These are phyloP conservation scores for Neurospora hispaniola DNA, from an alignment of 495 filamentous ascomycete genomes.

Conservation along the genomic window DNA sequence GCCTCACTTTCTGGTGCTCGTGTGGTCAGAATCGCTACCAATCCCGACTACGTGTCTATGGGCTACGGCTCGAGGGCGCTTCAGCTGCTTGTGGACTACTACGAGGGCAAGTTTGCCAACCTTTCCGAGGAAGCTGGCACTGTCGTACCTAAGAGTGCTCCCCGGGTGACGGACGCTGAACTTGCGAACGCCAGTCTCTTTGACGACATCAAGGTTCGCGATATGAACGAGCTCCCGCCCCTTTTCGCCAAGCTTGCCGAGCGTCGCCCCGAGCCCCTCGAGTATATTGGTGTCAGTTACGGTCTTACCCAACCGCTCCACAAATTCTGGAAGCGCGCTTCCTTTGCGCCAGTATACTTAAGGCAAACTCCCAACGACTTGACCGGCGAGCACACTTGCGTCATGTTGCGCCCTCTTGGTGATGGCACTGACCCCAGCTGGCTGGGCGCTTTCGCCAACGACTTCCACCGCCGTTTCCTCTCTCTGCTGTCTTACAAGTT, in stretches of 20 bases:
- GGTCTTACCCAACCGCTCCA: constrained; percentile 82
- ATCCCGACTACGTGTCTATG: constrained; percentile 84
- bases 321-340: constrained; percentile 88
- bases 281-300: constrained; percentile 93
- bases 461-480: constrained; percentile 89
- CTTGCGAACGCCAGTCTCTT: constrained; percentile 67
- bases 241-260: constrained; percentile 85
- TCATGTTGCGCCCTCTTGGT: constrained; percentile 80
- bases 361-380: constrained; percentile 93
- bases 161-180: constrained; percentile 76
- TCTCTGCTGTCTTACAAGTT: constrained; percentile 86
- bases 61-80: constrained; percentile 89
- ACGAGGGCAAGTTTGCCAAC: constrained; percentile 83
- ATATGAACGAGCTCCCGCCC: constrained; percentile 84
- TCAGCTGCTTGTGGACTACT: constrained; percentile 79
- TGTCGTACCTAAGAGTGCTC: constrained; percentile 48
- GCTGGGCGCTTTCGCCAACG: constrained; percentile 80
- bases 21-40: constrained; percentile 90
- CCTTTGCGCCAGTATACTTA: constrained; percentile 86
- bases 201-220: constrained; percentile 79
- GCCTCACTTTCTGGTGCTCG: constrained; percentile 86
- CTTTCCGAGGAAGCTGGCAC: constrained; percentile 51
- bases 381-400: constrained; percentile 94
- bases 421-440: constrained; percentile 59
- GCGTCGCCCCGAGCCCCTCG: constrained; percentile 65